Evolutionary conservation across 164 flowering plant genomes (phyloP).

Genomic region (Aristolochia fimbriata): DNA sequence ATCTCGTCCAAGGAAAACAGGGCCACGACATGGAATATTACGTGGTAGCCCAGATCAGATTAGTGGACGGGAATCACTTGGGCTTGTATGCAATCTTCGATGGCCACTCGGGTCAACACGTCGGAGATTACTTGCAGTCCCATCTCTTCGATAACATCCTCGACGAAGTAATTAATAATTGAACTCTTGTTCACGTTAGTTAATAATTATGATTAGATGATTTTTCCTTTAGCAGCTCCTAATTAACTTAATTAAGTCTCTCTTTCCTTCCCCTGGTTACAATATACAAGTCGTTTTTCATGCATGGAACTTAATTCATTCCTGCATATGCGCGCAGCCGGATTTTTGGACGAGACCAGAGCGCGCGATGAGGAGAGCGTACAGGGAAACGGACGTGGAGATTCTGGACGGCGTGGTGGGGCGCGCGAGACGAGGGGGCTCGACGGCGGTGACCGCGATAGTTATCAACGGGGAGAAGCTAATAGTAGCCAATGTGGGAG

Average conservation of each 20-base stretch:
- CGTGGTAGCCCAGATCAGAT: background rate
- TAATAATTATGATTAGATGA: no score
- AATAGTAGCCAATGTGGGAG: conserved; percentile 83
- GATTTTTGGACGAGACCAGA: conserved; percentile 20
- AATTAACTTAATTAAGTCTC: no score
- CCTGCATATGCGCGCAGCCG: background rate
- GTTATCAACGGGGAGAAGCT: conserved; percentile 57
- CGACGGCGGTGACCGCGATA: conserved; percentile 90
- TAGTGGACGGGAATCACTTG: background rate
- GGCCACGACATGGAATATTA: background rate
- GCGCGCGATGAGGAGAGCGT: conserved; percentile 67
- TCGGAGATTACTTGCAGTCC: background rate
- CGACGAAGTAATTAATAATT: background rate
- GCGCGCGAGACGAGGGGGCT: conserved; percentile 63
- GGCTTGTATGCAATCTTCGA: background rate
- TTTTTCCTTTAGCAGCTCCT: no score
- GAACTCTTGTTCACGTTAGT: no score
- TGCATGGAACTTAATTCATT: background rate
- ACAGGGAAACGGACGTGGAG: conserved; percentile 43
- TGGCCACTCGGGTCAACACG: background rate
- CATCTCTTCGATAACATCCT: conserved; percentile 1
- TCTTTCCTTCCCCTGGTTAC: no score
- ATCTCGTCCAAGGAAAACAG: background rate
- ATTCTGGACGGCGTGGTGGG: conserved; percentile 37
- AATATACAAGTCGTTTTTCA: no score